Conservation (phyloP, 768 basidiomycete genomes). For the Rhodosporidiobolus sp. region DNA sequence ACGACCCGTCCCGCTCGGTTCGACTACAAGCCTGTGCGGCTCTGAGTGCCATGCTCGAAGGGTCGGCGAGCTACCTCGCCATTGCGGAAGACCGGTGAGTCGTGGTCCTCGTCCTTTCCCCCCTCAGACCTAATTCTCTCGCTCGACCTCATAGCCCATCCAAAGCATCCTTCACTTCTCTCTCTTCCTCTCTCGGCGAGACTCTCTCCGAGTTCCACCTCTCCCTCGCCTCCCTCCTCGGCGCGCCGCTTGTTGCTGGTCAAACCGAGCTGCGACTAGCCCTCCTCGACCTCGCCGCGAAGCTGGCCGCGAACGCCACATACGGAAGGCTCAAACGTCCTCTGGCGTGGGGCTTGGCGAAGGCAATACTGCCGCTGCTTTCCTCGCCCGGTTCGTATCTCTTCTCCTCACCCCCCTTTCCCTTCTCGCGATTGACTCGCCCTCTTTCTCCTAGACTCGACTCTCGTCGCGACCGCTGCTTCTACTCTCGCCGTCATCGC, state of each 20-base stretch:
- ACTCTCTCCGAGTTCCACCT: constrained; percentile 27
- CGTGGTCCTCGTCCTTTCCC: too few species aligned
- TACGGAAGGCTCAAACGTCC: constrained; percentile 27
- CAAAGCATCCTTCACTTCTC: constrained; percentile 36
- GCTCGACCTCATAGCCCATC: too few species aligned
- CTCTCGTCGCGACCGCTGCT: neutral
- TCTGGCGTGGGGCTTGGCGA: constrained; percentile 3
- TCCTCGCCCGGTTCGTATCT: neutral
- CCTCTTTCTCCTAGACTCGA: neutral
- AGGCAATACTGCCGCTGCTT: neutral
- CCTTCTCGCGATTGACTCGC: too few species aligned
- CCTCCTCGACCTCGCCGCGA: neutral
- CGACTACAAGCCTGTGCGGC: constrained; percentile 10
- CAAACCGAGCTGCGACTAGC: neutral
- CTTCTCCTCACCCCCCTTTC: accelerated
- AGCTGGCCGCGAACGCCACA: constrained; percentile 19
- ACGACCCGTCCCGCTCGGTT: constrained; percentile 18
- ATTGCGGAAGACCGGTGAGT: constrained; percentile 35
- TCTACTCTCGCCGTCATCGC: neutral
- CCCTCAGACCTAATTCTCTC: constrained; percentile 15
- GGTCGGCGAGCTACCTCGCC: constrained; percentile 18
- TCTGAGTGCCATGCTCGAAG: constrained; percentile 16
- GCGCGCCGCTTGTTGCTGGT: neutral
- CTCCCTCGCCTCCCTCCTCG: constrained; percentile 5
- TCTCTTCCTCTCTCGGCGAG: constrained; percentile 30